These are phyloP conservation scores for Stemphylium beticola DNA, from an alignment of 2,329 filamentous ascomycete species.

Conservation along the genomic window DNA sequence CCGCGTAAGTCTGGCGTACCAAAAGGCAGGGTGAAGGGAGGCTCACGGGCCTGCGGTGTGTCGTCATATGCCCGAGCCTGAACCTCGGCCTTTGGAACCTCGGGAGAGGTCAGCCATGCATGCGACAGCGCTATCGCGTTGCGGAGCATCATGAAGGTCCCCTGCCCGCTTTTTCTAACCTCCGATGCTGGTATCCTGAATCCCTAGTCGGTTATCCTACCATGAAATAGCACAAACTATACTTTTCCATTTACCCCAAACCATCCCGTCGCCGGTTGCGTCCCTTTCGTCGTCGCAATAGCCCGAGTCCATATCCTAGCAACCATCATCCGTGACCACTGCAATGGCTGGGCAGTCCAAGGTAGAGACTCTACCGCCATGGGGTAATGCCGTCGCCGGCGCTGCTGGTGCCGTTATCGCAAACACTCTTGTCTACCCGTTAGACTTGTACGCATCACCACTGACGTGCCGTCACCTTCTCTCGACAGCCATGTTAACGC, in stretches of 20 bases:
- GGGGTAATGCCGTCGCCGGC: constrained; percentile 91
- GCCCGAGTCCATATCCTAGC: background rate
- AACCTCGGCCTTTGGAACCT: constrained; percentile 45
- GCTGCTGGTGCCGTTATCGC: constrained; percentile 92
- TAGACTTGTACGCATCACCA: constrained; percentile 78
- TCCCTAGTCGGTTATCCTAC: constrained; percentile 5
- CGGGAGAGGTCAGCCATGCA: constrained; percentile 43
- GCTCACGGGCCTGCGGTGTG: background rate
- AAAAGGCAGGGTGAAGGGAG: constrained; percentile 1
- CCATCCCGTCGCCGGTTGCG: constrained; percentile 23
- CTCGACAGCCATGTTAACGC: constrained; percentile 10
- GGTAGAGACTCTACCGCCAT: constrained; percentile 76
- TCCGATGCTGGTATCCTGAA: constrained; percentile 13
- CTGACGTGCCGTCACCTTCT: background rate
- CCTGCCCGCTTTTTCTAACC: constrained; percentile 21
- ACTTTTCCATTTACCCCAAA: constrained; percentile 5
- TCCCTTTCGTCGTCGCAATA: constrained; percentile 19
- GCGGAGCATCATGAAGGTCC: constrained; percentile 26
- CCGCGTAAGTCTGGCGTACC: background rate
- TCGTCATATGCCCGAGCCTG: constrained; percentile 22
- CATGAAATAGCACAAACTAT: constrained; percentile 32
- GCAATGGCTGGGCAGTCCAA: constrained; percentile 67
- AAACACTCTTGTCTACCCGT: constrained; percentile 92
- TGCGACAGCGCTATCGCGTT: constrained; percentile 32
- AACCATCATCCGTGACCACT: background rate